A percentile compares a stretch with the other conserved stretches of the same genome.
These are phyloP conservation scores for Erigeron philadelphicus DNA, from an alignment of 140 eudicot species.

Conservation along the genomic window DNA sequence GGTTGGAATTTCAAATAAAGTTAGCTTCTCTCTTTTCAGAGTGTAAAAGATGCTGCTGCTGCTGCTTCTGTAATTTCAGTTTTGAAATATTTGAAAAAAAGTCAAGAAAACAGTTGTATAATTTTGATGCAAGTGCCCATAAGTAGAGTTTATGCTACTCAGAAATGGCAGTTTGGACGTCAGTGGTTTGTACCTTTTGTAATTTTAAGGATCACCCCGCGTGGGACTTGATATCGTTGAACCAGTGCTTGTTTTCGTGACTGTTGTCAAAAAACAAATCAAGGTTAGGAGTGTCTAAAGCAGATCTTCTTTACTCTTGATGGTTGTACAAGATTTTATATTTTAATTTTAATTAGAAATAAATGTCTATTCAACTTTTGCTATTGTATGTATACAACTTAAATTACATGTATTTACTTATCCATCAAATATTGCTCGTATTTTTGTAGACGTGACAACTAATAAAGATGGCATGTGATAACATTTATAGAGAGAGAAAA, in stretches of 20 bases:
- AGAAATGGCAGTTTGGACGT: slow-evolving; percentile 44
- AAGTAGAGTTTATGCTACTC: slow-evolving; percentile 38
- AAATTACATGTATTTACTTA: too few species aligned
- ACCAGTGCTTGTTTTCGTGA: slow-evolving; percentile 14
- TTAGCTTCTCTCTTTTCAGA: slow-evolving; percentile 13
- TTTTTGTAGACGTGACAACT: too few species aligned
- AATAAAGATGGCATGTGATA: too few species aligned
- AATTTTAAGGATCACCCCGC: slow-evolving; percentile 23
- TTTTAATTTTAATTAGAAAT: neutral
- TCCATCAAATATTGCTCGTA: too few species aligned
- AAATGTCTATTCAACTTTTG: too few species aligned
- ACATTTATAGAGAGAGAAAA: too few species aligned
- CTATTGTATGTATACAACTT: too few species aligned
- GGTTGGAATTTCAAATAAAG: slow-evolving; percentile 37
- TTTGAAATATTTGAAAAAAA: neutral
- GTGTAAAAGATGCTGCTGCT: slow-evolving; percentile 14
- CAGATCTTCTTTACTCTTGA: neutral
- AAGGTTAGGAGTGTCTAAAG: neutral
- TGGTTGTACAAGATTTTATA: neutral
- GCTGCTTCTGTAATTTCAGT: neutral
- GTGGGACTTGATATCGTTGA: slow-evolving; percentile 13
- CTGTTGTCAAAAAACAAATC: neutral
- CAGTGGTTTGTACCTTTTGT: slow-evolving; percentile 34
- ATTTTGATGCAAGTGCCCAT: slow-evolving; percentile 37
- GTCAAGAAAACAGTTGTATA: slow-evolving; percentile 21